Evolutionary conservation across 2,329 filamentous ascomycete genomes (phyloP).

Genomic region (Periconia sp.): DNA sequence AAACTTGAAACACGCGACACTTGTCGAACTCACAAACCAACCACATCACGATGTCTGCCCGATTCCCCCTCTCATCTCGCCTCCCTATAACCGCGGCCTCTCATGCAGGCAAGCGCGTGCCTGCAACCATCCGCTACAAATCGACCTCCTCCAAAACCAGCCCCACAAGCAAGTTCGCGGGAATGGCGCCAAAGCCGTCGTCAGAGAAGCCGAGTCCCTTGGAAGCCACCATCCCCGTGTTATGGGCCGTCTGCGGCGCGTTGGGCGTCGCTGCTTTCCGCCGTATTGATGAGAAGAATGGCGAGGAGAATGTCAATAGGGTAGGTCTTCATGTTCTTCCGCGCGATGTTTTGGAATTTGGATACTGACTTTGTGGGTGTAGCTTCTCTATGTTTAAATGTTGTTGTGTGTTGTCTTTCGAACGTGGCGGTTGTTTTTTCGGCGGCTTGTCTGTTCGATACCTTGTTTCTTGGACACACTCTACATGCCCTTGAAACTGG

Average conservation of each 20-base stretch:
- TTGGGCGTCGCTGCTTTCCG: constrained; percentile 32
- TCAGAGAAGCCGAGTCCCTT: constrained; percentile 35
- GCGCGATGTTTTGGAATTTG: background rate
- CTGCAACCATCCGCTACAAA: constrained; percentile 32
- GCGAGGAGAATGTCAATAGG: constrained; percentile 31
- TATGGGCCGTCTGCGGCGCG: constrained; percentile 33
- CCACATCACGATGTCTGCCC: constrained; percentile 13
- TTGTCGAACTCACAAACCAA: background rate
- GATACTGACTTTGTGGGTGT: background rate
- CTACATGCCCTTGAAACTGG: background rate
- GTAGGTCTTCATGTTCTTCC: background rate
- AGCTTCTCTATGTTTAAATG: constrained; percentile 8
- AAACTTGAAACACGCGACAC: background rate
- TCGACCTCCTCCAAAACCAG: constrained; percentile 26
- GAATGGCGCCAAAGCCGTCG: constrained; percentile 32
- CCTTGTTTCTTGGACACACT: background rate
- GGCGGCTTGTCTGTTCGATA: background rate
- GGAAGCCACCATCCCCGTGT: constrained; percentile 33
- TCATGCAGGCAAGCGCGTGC: constrained; percentile 18
- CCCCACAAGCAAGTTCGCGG: constrained; percentile 26
- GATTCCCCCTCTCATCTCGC: constrained; percentile 18
- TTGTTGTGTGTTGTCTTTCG: background rate
- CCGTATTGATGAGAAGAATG: constrained; percentile 28
- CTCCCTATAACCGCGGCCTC: constrained; percentile 25
- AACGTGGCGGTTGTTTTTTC: background rate